Evolutionary conservation across 2,329 filamentous ascomycete species (phyloP), one percentile per base, ranked within the genome.

Genomic region (Calycina herbarum): DNA sequence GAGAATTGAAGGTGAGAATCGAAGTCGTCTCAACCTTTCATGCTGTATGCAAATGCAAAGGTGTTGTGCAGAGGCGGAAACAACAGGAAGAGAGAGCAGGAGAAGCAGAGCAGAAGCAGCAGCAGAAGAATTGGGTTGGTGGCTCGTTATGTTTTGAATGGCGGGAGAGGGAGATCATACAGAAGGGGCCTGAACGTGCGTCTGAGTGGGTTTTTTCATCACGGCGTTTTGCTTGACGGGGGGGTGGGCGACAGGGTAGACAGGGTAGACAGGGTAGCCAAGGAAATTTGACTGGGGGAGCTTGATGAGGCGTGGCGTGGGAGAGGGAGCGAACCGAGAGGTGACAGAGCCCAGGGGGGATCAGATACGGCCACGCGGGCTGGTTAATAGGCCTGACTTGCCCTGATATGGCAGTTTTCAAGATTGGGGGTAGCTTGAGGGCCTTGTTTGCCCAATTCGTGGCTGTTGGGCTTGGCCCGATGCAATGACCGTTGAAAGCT

Each of bases 51-150:
- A 45, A 45, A 45, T 45, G 51, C 59, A 57, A 56, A 62, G 20
- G 20, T 57, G 62, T 31, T 64, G 42, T 45, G 42, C 42, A 45
- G 42, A 45, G 5, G 42, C 42, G 42, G 42, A 45, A 45, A 42
- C 40, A 17, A 42, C 40, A 42, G 40, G 64, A 63, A 65, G 17
- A 42, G 65, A 67, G 63, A 68, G 64, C 66, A 63, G 65, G 66
- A 68, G 64, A 29, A 60, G 67, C 54, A 61, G 62, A 62, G 51
- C 27, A 29, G 27, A 29, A 29, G 27, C 27, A 63, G 64, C 67
- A 64, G 66, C 40, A 65, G 60, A 45, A 45, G 42, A 42, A n/a
- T 45, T 45, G 42, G 15, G 15, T 17, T 45, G 17, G 1, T 2
- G 17, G 42, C 42, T 45, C 42, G 42, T 45, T 45, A 59, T 59